Evolutionary conservation across 2,329 filamentous ascomycete species (phyloP).

Genomic region (Thielaviopsis cerberus): DNA sequence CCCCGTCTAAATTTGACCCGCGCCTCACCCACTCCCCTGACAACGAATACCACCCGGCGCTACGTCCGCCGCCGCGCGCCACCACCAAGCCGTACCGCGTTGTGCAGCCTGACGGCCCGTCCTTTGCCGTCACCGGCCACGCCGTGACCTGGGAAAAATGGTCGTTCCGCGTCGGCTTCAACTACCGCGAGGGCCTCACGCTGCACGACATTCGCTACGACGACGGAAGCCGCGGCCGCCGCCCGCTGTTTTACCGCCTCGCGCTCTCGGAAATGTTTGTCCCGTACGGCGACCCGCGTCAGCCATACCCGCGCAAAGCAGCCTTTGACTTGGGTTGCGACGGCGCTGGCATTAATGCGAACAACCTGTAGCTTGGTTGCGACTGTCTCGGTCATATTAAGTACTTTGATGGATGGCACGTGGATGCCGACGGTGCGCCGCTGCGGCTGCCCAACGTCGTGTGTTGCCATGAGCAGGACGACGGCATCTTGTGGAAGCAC

Average conservation of each 20-base stretch:
- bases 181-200: constrained; percentile 48
- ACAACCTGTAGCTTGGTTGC: constrained; percentile 47
- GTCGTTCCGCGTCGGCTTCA: constrained; percentile 50
- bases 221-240: too few relatives aligned
- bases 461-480: constrained; percentile 23
- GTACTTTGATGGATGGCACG: constrained; percentile 21
- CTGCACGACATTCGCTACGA: constrained; percentile 52
- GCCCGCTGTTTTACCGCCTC: constrained; percentile 49
- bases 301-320: constrained; percentile 46
- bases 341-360: constrained; percentile 44
- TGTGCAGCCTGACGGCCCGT: constrained; percentile 21
- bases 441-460: constrained; percentile 20
- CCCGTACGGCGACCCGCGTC: constrained; percentile 45
- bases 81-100: constrained; percentile 23
- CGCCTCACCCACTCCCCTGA: background rate
- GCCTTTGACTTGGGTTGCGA: constrained; percentile 55
- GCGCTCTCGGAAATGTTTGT: constrained; percentile 53
- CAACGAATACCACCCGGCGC: constrained; percentile 19
- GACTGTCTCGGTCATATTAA: constrained; percentile 48
- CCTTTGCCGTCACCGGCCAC: constrained; percentile 24
- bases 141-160: constrained; percentile 43
- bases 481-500: constrained; percentile 47
- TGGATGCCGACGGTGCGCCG: constrained; percentile 18
- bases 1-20: constrained; percentile 21
- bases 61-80: constrained; percentile 14